Percentiles rank a stretch among this genome's conserved stretches.
phyloP scores from a whole-genome alignment of 2,329 filamentous ascomycete genomes.

The Monosporascus sp. region DNA sequence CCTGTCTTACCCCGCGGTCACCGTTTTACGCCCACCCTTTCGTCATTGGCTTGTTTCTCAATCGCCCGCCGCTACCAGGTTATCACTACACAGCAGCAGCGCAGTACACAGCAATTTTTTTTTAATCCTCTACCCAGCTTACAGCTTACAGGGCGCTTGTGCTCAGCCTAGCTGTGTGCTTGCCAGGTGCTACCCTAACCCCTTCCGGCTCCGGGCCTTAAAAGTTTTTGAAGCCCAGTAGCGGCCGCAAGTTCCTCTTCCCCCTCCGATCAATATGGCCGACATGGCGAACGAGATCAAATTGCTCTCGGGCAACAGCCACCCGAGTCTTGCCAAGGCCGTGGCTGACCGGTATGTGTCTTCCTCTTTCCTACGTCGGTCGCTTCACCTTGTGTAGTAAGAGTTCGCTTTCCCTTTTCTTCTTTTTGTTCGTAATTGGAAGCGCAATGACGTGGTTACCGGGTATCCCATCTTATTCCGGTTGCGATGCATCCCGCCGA shows the following conservation, averaged over 20 bases:
- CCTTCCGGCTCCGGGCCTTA: neutral
- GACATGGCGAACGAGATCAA: slow-evolving; percentile 35
- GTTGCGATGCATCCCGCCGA: no score
- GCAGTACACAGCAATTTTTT: neutral
- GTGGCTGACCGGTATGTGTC: slow-evolving; percentile 32
- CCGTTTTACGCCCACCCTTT: neutral
- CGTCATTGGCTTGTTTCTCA: neutral
- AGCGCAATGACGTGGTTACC: no score
- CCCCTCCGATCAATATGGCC: slow-evolving; percentile 14
- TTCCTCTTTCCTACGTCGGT: slow-evolving; percentile 1
- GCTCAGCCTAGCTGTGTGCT: no score
- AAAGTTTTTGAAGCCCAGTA: neutral
- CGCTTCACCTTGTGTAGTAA: neutral
- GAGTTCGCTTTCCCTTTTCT: neutral
- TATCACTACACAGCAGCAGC: neutral
- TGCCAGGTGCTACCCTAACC: neutral
- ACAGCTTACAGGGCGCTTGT: neutral
- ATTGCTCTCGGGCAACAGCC: slow-evolving; percentile 34
- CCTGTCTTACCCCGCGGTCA: neutral
- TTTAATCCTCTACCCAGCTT: neutral
- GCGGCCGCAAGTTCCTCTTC: neutral
- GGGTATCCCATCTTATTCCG: no score
- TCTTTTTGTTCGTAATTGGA: neutral
- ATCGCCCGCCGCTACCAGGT: neutral
- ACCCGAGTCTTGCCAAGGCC: slow-evolving; percentile 30